Conservation (phyloP, 805 yeast genomes). For the Candida wancherniae region DNA sequence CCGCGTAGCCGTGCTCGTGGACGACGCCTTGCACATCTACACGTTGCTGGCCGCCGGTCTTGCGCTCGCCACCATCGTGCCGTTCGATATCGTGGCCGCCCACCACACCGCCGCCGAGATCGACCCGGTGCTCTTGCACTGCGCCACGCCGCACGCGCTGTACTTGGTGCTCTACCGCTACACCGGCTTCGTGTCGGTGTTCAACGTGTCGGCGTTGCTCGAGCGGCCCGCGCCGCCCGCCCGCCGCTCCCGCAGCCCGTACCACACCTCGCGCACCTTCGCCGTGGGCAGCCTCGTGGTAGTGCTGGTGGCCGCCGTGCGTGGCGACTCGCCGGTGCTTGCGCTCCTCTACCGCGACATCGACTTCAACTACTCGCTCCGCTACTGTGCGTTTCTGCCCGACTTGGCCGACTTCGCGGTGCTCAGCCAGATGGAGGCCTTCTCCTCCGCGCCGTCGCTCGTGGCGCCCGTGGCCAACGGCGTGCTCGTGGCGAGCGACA, state of each 20-base stretch:
- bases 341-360: slow-evolving; percentile 33
- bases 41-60: slow-evolving; percentile 1
- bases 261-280: slow-evolving; percentile 3
- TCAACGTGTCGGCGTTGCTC: slow-evolving; percentile 4
- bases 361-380: slow-evolving; percentile 27
- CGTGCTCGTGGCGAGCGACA: slow-evolving; percentile 22
- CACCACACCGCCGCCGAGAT: slow-evolving; percentile 4
- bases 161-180: slow-evolving; percentile 4
- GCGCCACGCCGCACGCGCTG: neutral
- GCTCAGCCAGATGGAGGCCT: slow-evolving; percentile 23
- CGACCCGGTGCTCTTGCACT: slow-evolving; percentile 5
- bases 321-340: slow-evolving; percentile 6
- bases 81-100: slow-evolving; percentile 3
- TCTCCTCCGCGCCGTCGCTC: slow-evolving; percentile 27
- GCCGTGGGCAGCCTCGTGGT: slow-evolving; percentile 14
- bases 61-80: neutral
- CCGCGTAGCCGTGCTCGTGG: neutral
- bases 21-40: neutral
- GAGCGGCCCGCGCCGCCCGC: neutral
- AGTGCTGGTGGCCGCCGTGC: slow-evolving; percentile 6
- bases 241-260: neutral
- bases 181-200: slow-evolving; percentile 9
- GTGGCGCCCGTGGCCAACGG: slow-evolving; percentile 26
- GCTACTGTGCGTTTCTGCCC: slow-evolving; percentile 22
- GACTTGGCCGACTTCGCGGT: slow-evolving; percentile 7